Evolutionary conservation across 1,284 basidiomycete species (phyloP).

Genomic region (Cryptococcus sp.): DNA sequence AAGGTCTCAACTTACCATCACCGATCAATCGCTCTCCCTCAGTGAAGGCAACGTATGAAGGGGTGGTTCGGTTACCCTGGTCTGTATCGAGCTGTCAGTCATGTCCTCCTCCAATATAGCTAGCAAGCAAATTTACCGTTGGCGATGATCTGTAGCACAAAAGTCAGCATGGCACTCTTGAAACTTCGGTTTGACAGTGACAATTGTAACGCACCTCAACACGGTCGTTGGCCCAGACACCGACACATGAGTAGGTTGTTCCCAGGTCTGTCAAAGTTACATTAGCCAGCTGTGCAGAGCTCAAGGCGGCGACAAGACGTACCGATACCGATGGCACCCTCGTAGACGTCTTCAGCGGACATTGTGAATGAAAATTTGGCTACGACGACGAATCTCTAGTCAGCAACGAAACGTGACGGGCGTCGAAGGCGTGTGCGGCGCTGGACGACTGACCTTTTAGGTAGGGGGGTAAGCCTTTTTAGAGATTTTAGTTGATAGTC

Average conservation of each 20-base stretch:
- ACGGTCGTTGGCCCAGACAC: slow-evolving; percentile 98
- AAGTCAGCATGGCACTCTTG: slow-evolving; percentile 18
- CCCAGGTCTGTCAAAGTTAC: slow-evolving; percentile 44
- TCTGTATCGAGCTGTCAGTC: slow-evolving; percentile 55
- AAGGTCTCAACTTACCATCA: slow-evolving; percentile 60
- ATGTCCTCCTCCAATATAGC: background rate
- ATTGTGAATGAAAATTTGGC: slow-evolving; percentile 54
- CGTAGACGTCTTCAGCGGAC: slow-evolving; percentile 88
- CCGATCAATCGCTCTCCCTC: slow-evolving; percentile 97
- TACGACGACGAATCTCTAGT: background rate
- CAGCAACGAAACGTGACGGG: no score
- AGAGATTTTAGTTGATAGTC: no score
- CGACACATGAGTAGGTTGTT: slow-evolving; percentile 68
- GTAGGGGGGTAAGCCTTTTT: no score
- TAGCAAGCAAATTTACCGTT: slow-evolving; percentile 60
- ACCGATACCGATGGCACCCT: slow-evolving; percentile 94
- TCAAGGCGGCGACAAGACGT: slow-evolving; percentile 23
- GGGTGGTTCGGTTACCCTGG: slow-evolving; percentile 97
- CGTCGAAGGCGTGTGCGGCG: no score
- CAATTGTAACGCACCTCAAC: slow-evolving; percentile 59
- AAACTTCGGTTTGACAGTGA: background rate
- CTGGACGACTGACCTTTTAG: no score
- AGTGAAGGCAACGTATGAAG: slow-evolving; percentile 98
- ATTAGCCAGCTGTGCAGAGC: slow-evolving; percentile 2
- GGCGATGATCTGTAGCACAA: slow-evolving; percentile 77